These are phyloP conservation scores for Acanthamoeba royreba DNA, from an alignment of 208 protist genomes.

Conservation along the genomic window DNA sequence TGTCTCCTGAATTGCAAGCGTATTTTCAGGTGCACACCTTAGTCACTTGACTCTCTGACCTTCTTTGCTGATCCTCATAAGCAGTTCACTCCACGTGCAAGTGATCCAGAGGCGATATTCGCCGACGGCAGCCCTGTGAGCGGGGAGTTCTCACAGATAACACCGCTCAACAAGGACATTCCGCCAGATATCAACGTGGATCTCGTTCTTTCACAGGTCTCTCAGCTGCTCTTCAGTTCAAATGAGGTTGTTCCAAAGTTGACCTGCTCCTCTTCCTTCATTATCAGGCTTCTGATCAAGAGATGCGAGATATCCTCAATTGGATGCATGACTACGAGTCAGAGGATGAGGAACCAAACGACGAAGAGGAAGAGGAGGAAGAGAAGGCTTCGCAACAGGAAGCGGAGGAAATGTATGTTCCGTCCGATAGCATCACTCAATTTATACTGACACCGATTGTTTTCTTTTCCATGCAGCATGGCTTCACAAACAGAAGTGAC, in stretches of 20 bases:
- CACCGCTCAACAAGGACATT: background rate
- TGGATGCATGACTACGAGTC: slow-evolving; percentile 44
- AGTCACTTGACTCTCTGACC: too few species aligned
- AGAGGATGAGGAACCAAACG: background rate
- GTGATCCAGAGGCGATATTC: slow-evolving; percentile 2
- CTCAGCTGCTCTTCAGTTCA: too few species aligned
- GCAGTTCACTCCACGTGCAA: background rate
- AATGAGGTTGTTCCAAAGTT: too few species aligned
- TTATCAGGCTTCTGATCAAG: slow-evolving; percentile 10
- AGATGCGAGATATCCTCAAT: slow-evolving; percentile 25
- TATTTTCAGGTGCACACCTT: background rate
- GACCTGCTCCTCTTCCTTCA: too few species aligned
- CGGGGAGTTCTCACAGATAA: background rate
- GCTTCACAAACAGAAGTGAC: background rate
- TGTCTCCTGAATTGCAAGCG: background rate
- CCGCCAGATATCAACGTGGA: slow-evolving; percentile 29
- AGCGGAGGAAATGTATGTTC: background rate
- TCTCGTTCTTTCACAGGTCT: slow-evolving; percentile 44
- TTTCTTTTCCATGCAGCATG: background rate
- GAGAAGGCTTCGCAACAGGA: background rate
- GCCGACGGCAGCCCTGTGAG: background rate
- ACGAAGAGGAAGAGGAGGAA: background rate
- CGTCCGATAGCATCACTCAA: too few species aligned
- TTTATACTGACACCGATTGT: too few species aligned
- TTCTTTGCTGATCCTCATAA: too few species aligned